phyloP scores from a whole-genome alignment of 768 basidiomycete genomes.

The Termitomyces heimii region DNA sequence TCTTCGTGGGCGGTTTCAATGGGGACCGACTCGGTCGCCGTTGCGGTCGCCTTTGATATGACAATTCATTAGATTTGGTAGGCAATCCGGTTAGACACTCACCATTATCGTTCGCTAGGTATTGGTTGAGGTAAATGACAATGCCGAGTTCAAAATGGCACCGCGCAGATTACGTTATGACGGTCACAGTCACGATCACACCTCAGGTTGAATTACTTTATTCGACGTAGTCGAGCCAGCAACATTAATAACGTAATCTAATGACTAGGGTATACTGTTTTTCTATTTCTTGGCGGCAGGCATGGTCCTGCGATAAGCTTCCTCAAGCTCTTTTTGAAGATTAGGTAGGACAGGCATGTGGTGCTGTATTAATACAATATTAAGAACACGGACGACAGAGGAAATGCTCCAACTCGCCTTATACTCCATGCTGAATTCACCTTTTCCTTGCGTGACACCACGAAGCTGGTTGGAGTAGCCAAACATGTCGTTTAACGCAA shows the following conservation, averaged over 20 bases:
- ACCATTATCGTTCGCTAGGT: conserved; percentile 8
- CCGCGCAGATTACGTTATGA: neutral
- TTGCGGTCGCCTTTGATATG: conserved; percentile 37
- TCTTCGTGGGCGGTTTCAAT: conserved; percentile 97
- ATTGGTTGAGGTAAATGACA: neutral
- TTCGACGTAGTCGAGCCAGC: neutral
- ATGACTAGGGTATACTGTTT: conserved; percentile 6
- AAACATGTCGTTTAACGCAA: conserved; percentile 97
- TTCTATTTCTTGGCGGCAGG: conserved; percentile 64
- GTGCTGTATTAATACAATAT: conserved; percentile 31
- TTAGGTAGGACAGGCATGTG: conserved; percentile 83
- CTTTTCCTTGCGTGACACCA: conserved; percentile 96
- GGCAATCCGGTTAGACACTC: too few species aligned
- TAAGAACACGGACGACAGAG: conserved; percentile 2
- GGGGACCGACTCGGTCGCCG: conserved; percentile 63
- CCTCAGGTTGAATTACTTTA: neutral
- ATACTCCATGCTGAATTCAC: conserved; percentile 78
- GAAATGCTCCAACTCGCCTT: conserved; percentile 44
- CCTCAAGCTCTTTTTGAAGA: conserved; percentile 84
- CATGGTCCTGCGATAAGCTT: conserved; percentile 76
- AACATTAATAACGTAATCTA: conserved; percentile 6
- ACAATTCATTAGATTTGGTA: neutral
- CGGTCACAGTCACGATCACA: neutral
- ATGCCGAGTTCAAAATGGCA: neutral
- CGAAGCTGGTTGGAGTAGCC: conserved; percentile 91